These are phyloP conservation scores for Backusella mclennaniae DNA, from an alignment of 192 early-diverging fungal species.

Conservation along the genomic window DNA sequence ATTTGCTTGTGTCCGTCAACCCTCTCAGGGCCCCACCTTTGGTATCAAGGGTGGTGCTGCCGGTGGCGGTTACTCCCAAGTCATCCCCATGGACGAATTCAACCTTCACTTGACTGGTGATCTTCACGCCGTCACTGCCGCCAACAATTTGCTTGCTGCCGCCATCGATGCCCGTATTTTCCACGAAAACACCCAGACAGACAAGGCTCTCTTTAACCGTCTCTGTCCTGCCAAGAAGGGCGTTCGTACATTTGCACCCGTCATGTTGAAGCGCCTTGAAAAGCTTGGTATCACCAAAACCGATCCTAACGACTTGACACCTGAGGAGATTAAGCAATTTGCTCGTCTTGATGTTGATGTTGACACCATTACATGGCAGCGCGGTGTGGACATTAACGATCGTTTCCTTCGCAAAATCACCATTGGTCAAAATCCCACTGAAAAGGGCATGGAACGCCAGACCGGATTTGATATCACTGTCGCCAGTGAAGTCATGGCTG, in stretches of 20 bases:
- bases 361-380: conserved; percentile 94
- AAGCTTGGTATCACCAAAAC: conserved; percentile 83
- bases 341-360: conserved; percentile 94
- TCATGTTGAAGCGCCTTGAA: conserved; percentile 80
- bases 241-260: conserved; percentile 72
- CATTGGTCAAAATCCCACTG: conserved; percentile 84
- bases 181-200: conserved; percentile 87
- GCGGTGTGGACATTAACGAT: conserved; percentile 96
- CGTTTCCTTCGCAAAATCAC: conserved; percentile 91
- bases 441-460: conserved; percentile 80
- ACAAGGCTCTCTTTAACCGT: conserved; percentile 83
- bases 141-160: conserved; percentile 96
- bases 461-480: conserved; percentile 99
- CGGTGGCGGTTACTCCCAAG: conserved; percentile 98
- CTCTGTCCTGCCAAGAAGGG: conserved; percentile 89
- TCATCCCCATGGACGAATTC: conserved; percentile 99
- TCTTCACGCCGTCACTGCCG: conserved; percentile 97
- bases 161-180: conserved; percentile 98
- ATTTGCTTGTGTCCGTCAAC: conserved; percentile 97
- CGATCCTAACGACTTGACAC: conserved; percentile 74
- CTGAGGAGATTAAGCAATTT: conserved; percentile 77
- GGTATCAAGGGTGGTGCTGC: conserved; percentile 99
- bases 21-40: conserved; percentile 99
- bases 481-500: conserved; percentile 98
- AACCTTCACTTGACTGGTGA: conserved; percentile 99